Base-by-base conservation (phyloP, 2,329 filamentous ascomycete genomes). In the Beauveria medogensis region DNA sequence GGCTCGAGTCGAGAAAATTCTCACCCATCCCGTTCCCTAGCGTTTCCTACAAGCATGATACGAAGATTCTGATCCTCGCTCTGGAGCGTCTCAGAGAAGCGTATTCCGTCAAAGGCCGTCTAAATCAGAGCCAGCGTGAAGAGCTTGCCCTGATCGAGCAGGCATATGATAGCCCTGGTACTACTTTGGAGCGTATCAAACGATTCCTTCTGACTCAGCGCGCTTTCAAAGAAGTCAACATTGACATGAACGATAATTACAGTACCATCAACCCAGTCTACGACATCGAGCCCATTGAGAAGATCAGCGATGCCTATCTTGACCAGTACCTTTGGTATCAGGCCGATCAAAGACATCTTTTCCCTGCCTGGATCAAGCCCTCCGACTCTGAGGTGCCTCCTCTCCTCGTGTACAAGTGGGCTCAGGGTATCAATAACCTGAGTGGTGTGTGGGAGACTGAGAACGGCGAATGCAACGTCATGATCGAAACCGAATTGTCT, bases 221-320 rank as follows among this genome's bases (percentile, higher is more conserved):
- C 73, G 94, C 95, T 1, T 99, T 99, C 83, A 99, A 99, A 77
- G 94, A 99, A 76, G 94, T 99, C 50, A 94, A 93, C 60, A 99
- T 99, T 67, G 94, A 99, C 72, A 99, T 99, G 94, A 99, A 99
- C 73, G 94, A 99, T 77, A 99, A 99, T 71, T 99, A 99, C 78
- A 97, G 87, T 80, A 93, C 91, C 20, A 99, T 99, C 79, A 99
- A 99, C 71, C 95, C 94, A 0, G 94, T 99, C 1, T 99, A 99
- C 71, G 94, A 99, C 67, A 94, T 99, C 63, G 95, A 99, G 75
- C 94, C 94, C 0, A 97, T 99, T 63, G 94, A 99, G 79, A 99
- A 99, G 79, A 99, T 99, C 68, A 99, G 93, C 44, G 94, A 99
- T 75, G 95, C 94, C 3, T 99, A 99, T 69, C 84, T 99, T 54